Base-by-base conservation (phyloP, 2,329 filamentous ascomycete genomes). In the Didymella glomerata region DNA sequence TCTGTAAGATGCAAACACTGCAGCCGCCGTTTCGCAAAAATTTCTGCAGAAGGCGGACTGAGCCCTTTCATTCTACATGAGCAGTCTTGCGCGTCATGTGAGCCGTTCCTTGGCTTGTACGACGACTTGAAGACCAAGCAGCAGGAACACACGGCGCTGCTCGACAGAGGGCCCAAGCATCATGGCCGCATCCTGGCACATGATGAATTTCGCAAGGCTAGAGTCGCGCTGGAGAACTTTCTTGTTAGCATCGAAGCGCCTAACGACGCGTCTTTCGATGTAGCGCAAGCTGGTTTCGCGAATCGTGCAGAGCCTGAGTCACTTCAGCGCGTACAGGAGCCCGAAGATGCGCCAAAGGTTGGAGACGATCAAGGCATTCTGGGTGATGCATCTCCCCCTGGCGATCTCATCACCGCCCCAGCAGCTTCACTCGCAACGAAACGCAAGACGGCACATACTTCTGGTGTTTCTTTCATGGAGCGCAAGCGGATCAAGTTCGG, bases 151-250 rank as follows among this genome's bases (percentile, higher is more conserved):
- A 51, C 34, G n/a, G 48, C 48, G 13, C 25, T 60, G 27, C 48
- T 52, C 38, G 49, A 48, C 16, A 57, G 49, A 24, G 53, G 54
- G 22, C 45, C 38, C 14, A 57, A 57, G n/a, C 58, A 61, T 34
- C 42, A 48, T 34, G 58, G 58, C 4, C 53, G 58, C 8, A 9
- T 34, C 1, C 1, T 50, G 8, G 58, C 58, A 13, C 54, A 49
- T 18, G 32, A 44, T 1, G 40, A 32, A 13, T 38, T 47, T 18
- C 48, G 48, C 13, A 57, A 49, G 13, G 49, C 58, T 50, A 57
- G 40, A 22, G 34, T 61, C 8, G 45, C 40, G 3, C 63, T 72
- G 30, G 66, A 68, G 16, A 76, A 76, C 45, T 71, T 69, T 46
- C 42, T 75, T 30, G 58, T 72, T 22, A 46, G 48, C 18, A 59